Conservation (phyloP, 2,329 filamentous ascomycete genomes). For the Tolypocladium album region DNA sequence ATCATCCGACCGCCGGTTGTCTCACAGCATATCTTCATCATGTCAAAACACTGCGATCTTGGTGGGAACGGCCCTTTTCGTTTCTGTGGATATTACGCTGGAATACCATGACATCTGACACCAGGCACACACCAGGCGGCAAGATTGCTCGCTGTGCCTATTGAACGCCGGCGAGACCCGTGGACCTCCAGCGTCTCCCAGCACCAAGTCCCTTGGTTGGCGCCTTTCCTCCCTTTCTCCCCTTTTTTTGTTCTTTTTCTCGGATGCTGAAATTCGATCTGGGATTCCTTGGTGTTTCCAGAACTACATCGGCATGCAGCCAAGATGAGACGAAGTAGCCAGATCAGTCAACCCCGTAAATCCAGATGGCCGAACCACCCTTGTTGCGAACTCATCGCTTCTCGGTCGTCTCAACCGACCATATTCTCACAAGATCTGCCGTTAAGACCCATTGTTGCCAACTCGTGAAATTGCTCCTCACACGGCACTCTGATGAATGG, state of each 20-base stretch:
- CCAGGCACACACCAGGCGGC: background rate
- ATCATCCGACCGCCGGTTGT: background rate
- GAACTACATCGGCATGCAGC: background rate
- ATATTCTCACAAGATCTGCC: background rate
- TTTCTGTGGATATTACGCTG: background rate
- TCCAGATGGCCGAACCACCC: background rate
- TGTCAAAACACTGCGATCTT: background rate
- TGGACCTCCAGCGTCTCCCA: background rate
- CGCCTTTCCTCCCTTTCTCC: background rate
- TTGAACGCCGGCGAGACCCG: background rate
- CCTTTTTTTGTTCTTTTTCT: background rate
- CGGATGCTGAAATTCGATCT: background rate
- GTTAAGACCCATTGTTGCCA: background rate
- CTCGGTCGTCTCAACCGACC: background rate
- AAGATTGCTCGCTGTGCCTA: background rate
- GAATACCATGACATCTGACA: background rate
- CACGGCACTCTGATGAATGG: background rate
- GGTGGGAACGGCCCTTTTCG: background rate
- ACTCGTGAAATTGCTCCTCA: background rate
- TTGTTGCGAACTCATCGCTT: background rate
- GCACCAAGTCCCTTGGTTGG: background rate
- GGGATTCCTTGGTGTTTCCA: background rate
- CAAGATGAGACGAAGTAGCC: constrained; percentile 3
- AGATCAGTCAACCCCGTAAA: background rate
- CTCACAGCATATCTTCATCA: background rate